Base-by-base conservation (phyloP, 768 basidiomycete species). In the Clitopilus passeckerianus region DNA sequence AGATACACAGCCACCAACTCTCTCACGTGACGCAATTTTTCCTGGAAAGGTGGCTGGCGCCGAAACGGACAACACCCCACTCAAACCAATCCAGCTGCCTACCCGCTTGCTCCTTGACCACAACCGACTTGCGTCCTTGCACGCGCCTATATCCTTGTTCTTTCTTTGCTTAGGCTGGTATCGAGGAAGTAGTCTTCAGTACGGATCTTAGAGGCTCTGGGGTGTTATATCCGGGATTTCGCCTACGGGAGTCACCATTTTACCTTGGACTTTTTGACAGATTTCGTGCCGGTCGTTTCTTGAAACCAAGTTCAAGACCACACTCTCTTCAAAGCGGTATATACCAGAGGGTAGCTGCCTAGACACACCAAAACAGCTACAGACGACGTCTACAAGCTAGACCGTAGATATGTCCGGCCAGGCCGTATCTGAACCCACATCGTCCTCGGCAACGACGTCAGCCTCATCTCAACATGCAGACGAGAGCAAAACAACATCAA, bases 11-110 rank as follows among this genome's bases (percentile, higher is more conserved):
- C 46, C 46, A 50, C 46, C 46, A 23, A 23, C 16, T 50, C 37
- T 50, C 46, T 50, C 46, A 50, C 46, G 46, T 50, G 46, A 50
- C 46, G 46, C 46, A 50, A 50, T 50, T 50, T 50, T 50, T 50
- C 46, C 16, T 23, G 18, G 46, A 50, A 50, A 50, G 46, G 46
- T 20, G 46, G 16, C 46, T 41, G 14, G 37, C 37, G 37, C 37
- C 37, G 37, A 41, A 41, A 41, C 46, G 46, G 46, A 50, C 46
- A 50, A 18, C n/a, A n/a, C 46, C 46, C 46, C 9, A 50, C 16
- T 18, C 20, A 23, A 20, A 50, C 46, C 46, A 50, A 22, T 20
- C 46, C 46, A 20, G 46, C 46, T 50, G 46, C 46, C 46, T 50
- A 10, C 46, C 20, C 10, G 46, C 46, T 30, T 30, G 27, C 27